phyloP scores from a whole-genome alignment of 2,329 filamentous ascomycete genomes.

The Pseudogymnoascus sp. region DNA sequence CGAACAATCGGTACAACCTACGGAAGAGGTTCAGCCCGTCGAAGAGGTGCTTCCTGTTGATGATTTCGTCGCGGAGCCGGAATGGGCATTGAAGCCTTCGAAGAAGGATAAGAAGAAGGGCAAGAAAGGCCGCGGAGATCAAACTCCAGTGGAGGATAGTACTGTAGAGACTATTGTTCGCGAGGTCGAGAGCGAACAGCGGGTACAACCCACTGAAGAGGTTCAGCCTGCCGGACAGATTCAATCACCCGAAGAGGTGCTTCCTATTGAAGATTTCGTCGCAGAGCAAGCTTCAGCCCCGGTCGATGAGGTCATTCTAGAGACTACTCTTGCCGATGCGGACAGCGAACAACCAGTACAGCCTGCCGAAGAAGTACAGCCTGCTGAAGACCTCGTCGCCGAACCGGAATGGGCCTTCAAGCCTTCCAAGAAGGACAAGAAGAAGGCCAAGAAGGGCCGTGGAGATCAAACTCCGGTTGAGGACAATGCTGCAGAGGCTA shows the following conservation, averaged over 20 bases:
- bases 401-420: neutral
- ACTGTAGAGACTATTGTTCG: neutral
- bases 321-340: neutral
- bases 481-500: neutral
- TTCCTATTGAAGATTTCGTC: neutral
- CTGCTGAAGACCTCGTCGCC: neutral
- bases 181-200: neutral
- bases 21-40: neutral
- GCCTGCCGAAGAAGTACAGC: slow-evolving; percentile 14
- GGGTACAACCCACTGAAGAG: neutral
- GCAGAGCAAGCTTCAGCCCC: neutral
- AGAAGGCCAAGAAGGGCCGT: slow-evolving; percentile 19
- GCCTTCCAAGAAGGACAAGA: slow-evolving; percentile 36
- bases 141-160: neutral
- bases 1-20: neutral
- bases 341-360: neutral
- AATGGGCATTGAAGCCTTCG: slow-evolving; percentile 15
- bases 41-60: neutral
- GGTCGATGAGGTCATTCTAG: too few species aligned
- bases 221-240: slow-evolving; percentile 17
- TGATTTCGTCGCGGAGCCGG: neutral
- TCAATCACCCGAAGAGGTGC: neutral
- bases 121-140: neutral
- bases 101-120: slow-evolving; percentile 36
- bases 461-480: neutral